phyloP scores from a whole-genome alignment of 2,329 filamentous ascomycete genomes.

The Penicillium nordicum region DNA sequence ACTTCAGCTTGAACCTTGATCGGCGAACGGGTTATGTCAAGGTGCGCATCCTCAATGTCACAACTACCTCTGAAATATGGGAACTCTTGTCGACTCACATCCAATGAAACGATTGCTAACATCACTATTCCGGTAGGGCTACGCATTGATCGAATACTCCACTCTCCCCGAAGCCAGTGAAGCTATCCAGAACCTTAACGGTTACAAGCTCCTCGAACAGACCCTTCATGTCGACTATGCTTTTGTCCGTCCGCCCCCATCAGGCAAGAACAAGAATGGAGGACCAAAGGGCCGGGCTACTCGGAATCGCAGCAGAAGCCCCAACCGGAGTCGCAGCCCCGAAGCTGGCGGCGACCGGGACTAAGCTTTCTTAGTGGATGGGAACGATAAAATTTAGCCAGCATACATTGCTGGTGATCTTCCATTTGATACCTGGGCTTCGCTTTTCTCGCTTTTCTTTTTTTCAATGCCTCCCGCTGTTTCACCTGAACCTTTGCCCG shows the following conservation, averaged over 20 bases:
- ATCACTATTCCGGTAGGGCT: conserved; percentile 48
- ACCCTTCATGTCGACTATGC: conserved; percentile 64
- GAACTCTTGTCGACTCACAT: background rate
- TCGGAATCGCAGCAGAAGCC: conserved; percentile 44
- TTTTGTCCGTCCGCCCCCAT: conserved; percentile 60
- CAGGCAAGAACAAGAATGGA: conserved; percentile 42
- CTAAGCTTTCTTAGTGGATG: conserved; percentile 16
- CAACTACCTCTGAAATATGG: background rate
- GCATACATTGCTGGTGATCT: conserved; percentile 2
- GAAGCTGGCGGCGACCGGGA: conserved; percentile 37
- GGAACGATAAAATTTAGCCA: conserved; percentile 5
- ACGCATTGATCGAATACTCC: conserved; percentile 64
- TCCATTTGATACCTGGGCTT: conserved; percentile 15
- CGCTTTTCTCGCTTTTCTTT: conserved; percentile 4
- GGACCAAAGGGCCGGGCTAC: conserved; percentile 42
- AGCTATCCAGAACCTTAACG: conserved; percentile 60
- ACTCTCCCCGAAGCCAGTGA: conserved; percentile 62
- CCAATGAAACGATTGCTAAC: conserved; percentile 13
- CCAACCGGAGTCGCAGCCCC: conserved; percentile 47
- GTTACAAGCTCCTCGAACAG: conserved; percentile 61
- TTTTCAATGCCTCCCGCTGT: conserved; percentile 9
- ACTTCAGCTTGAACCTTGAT: conserved; percentile 64
- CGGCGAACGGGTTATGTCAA: conserved; percentile 66
- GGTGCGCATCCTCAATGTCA: conserved; percentile 41
- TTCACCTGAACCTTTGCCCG: conserved; percentile 3